These are phyloP conservation scores for Chlamydomonas incerta DNA, from an alignment of 139 green algal species.

Conservation along the genomic window DNA sequence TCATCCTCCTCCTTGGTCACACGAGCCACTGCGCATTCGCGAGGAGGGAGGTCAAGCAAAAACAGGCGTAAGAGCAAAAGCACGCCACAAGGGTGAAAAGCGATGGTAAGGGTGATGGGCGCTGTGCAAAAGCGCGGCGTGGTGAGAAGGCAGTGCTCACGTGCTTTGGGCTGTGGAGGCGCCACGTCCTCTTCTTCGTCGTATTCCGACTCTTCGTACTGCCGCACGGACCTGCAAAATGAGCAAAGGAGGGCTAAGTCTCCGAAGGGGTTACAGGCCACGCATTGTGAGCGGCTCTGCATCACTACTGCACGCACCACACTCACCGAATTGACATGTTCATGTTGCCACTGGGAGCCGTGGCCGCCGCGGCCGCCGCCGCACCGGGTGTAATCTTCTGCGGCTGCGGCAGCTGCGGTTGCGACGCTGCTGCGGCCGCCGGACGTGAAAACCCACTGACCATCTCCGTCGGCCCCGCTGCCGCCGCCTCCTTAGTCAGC, in stretches of 20 bases:
- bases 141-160: neutral
- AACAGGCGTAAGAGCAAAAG: neutral
- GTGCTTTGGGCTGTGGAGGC: slow-evolving; percentile 22
- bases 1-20: slow-evolving; percentile 1
- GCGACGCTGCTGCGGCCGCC: no score
- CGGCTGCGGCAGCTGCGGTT: neutral
- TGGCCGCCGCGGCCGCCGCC: neutral
- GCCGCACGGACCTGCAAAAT: slow-evolving; percentile 7
- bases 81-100: no score
- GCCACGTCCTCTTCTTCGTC: slow-evolving; percentile 30
- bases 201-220: slow-evolving; percentile 35
- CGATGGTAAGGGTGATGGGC: no score
- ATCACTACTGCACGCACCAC: no score
- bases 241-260: no score
- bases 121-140: no score
- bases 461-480: no score
- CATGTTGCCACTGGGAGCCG: slow-evolving; percentile 26
- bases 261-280: no score
- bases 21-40: slow-evolving; percentile 12
- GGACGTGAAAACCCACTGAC: no score
- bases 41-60: no score
- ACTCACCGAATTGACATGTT: slow-evolving; percentile 41
- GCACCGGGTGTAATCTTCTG: neutral
- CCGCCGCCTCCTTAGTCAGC: no score
- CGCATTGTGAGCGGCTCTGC: no score